These are phyloP conservation scores for Penicillium capsulatum DNA, from an alignment of 2,329 filamentous ascomycete species.

Conservation along the genomic window DNA sequence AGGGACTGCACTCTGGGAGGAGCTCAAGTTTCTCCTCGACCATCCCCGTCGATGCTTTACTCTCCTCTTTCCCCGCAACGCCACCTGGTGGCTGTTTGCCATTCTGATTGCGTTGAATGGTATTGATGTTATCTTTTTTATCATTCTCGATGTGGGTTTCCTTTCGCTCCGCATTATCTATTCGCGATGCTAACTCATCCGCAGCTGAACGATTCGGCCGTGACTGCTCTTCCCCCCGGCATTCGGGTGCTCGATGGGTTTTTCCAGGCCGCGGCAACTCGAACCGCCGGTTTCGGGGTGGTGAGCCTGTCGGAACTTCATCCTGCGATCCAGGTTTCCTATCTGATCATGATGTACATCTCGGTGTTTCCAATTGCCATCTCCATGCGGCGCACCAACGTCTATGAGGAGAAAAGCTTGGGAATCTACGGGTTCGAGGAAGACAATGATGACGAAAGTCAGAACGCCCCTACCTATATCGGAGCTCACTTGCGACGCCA, in stretches of 20 bases:
- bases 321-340: slow-evolving; percentile 87
- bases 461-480: slow-evolving; percentile 72
- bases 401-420: slow-evolving; percentile 77
- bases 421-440: slow-evolving; percentile 60
- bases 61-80: slow-evolving; percentile 79
- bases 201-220: slow-evolving; percentile 65
- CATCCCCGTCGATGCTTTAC: slow-evolving; percentile 97
- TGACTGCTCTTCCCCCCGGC: slow-evolving; percentile 65
- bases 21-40: slow-evolving; percentile 83
- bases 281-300: slow-evolving; percentile 84
- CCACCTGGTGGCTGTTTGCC: slow-evolving; percentile 94
- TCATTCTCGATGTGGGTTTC: slow-evolving; percentile 75
- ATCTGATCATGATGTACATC: slow-evolving; percentile 99
- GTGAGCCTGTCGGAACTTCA: slow-evolving; percentile 75
- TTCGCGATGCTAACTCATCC: background rate
- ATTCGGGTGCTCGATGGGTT: slow-evolving; percentile 78
- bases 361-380: slow-evolving; percentile 96
- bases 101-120: slow-evolving; percentile 78
- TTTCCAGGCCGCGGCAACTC: slow-evolving; percentile 84
- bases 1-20: slow-evolving; percentile 75
- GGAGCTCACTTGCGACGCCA: slow-evolving; percentile 87
- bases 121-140: slow-evolving; percentile 83
- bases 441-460: slow-evolving; percentile 49
- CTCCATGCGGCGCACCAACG: slow-evolving; percentile 87
- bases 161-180: background rate